Base-by-base conservation (phyloP, 2,329 filamentous ascomycete genomes). In the Tolypocladium nubicola region DNA sequence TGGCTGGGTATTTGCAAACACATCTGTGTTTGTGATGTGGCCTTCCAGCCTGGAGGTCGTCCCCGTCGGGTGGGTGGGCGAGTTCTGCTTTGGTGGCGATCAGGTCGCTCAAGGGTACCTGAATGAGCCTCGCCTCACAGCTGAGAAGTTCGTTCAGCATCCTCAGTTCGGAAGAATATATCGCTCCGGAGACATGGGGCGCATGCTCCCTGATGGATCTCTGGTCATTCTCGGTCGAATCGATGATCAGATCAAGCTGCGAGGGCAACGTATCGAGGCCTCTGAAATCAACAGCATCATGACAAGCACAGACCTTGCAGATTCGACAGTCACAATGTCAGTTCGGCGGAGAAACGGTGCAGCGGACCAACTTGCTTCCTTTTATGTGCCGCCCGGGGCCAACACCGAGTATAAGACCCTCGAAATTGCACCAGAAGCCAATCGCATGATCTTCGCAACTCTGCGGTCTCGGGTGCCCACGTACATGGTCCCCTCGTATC, bases 11-110 rank as follows among this genome's bases (percentile, higher is more conserved):
- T 82, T 96, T 35, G 73, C 78, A 11, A 96, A 93, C 60, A 95
- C 89, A 0, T 94, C 89, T 0, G 79, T 82, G 0, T 83, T 90
- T 58, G 83, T 95, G 1, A 68, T 88, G 19, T 67, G 65, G 21
- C 70, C 70, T 0, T 71, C 72, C 5, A 67, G 72, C 2, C 66
- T 84, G 5, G 70, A 79, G 0, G 65, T 83, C 1, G 73, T 91
- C 0, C 89, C 89, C 0, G 68, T 81, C 8, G 90, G 90, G 3
- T 87, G 83, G 61, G 75, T 90, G 19, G 92, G 92, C 13, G 91
- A 96, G 68, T 77, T 96, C 8, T 95, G 89, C 65, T 94, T 96
- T 68, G 90, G 90, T 16, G 92, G 91, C 13, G 83, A 89, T 53
- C 91, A 96, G 71, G 83, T 96, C 6, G 85, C 84, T 47, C 77